These are phyloP conservation scores for Botrytis fabae DNA, from an alignment of 2,329 filamentous ascomycete genomes.

Conservation along the genomic window DNA sequence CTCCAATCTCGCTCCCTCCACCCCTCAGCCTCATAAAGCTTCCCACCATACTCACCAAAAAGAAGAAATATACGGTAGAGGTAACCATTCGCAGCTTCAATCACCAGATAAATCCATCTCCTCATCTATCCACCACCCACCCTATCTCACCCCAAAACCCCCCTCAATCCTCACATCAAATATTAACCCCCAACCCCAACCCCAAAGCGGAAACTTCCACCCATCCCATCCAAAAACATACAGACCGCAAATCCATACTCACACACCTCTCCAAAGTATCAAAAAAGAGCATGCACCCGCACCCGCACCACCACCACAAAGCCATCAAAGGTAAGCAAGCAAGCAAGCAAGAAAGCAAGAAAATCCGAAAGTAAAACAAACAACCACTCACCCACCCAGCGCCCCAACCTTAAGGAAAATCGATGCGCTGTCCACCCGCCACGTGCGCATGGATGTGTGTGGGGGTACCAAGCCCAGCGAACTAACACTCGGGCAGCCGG, in stretches of 20 bases:
- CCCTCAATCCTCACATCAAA: not conserved
- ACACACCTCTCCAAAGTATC: not conserved
- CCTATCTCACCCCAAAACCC: not conserved
- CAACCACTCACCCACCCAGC: no score
- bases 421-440: not conserved
- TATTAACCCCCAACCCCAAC: not conserved
- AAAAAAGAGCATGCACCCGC: not conserved
- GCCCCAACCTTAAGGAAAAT: not conserved
- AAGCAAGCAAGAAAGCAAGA: not conserved
- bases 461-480: not conserved
- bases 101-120: not conserved
- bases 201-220: not conserved
- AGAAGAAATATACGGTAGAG: not conserved
- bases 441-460: not conserved
- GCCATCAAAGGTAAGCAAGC: not conserved
- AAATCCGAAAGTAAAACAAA: no score
- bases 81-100: not conserved
- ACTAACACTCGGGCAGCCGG: no score
- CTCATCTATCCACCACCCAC: not conserved
- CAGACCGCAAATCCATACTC: not conserved
- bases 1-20: not conserved
- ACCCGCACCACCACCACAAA: not conserved
- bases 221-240: not conserved
- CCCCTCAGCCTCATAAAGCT: not conserved
- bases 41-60: not conserved